Percentiles rank a stretch among this genome's conserved stretches.
These are phyloP conservation scores for Auricularia auricula-judae DNA, from an alignment of 768 basidiomycete species.

Conservation along the genomic window DNA sequence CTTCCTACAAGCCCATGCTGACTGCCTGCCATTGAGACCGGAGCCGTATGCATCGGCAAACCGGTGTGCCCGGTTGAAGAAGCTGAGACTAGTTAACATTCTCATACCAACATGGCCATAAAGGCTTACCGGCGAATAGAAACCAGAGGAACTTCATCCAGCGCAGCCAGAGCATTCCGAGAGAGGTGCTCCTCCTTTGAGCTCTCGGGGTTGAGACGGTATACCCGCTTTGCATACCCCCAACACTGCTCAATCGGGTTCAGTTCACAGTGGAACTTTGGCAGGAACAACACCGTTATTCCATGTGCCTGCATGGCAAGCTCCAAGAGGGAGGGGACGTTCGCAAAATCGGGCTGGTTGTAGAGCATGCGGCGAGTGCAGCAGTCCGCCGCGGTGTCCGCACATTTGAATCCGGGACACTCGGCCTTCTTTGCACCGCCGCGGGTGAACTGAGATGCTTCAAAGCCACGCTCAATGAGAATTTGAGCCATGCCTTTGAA, in stretches of 20 bases:
- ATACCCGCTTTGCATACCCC: constrained; percentile 21
- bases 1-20: constrained; percentile 15
- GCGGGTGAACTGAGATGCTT: neutral
- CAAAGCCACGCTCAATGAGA: constrained; percentile 13
- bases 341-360: constrained; percentile 24
- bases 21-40: constrained; percentile 13
- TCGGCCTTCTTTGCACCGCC: constrained; percentile 9
- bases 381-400: constrained; percentile 9
- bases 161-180: constrained; percentile 7
- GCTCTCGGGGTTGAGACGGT: constrained; percentile 12
- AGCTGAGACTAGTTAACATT: constrained; percentile 9
- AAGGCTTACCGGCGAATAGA: constrained; percentile 11
- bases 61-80: constrained; percentile 13
- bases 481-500: constrained; percentile 23
- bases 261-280: constrained; percentile 26
- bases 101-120: too few species aligned
- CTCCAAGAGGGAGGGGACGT: constrained; percentile 3
- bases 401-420: constrained; percentile 19
- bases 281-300: constrained; percentile 14
- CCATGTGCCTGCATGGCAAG: constrained; percentile 1
- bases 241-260: constrained; percentile 29
- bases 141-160: constrained; percentile 7
- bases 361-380: constrained; percentile 21
- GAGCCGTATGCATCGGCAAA: constrained; percentile 19
- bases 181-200: constrained; percentile 12